Conservation (phyloP, 148 eudicot genomes). For the Pouteria glomerata region DNA sequence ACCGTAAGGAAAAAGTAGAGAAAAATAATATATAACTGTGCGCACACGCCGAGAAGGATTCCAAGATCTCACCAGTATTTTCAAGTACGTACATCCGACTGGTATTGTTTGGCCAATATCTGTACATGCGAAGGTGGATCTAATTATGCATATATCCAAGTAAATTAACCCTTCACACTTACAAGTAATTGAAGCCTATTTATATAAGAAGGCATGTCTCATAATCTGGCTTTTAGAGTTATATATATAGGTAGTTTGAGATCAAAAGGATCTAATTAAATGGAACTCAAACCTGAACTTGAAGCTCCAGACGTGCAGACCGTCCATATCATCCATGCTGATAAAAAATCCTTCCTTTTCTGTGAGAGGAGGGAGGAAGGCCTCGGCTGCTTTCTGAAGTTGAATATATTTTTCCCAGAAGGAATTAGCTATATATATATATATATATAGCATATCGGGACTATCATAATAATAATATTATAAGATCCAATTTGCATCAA, state of each 20-base stretch:
- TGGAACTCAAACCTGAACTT: slow-evolving; percentile 58
- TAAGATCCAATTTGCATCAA: not conserved
- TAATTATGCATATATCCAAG: too few relatives aligned
- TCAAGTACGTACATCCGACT: slow-evolving; percentile 94
- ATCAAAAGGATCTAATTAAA: not conserved
- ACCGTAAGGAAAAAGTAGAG: too few relatives aligned
- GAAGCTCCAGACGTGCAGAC: slow-evolving; percentile 69
- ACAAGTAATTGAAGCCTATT: too few relatives aligned
- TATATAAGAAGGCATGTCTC: not conserved
- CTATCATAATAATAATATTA: too few relatives aligned
- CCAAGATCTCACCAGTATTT: slow-evolving; percentile 51
- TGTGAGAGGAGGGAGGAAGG: slow-evolving; percentile 57
- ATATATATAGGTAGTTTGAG: not conserved
- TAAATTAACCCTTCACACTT: too few relatives aligned
- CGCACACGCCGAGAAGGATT: not conserved
- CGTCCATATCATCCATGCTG: slow-evolving; percentile 75
- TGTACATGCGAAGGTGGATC: slow-evolving; percentile 16
- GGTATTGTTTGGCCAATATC: slow-evolving; percentile 90
- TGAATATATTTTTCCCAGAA: not conserved
- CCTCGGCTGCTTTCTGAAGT: slow-evolving; percentile 70
- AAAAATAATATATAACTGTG: not conserved
- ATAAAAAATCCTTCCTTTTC: slow-evolving; percentile 64
- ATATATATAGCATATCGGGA: not conserved
- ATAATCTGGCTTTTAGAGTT: not conserved
- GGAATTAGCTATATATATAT: not conserved